A percentile compares a stretch with the other conserved stretches of the same genome.
Evolutionary conservation across 768 basidiomycete species (phyloP).

Genomic region (Kwoniella newhampshirensis): DNA sequence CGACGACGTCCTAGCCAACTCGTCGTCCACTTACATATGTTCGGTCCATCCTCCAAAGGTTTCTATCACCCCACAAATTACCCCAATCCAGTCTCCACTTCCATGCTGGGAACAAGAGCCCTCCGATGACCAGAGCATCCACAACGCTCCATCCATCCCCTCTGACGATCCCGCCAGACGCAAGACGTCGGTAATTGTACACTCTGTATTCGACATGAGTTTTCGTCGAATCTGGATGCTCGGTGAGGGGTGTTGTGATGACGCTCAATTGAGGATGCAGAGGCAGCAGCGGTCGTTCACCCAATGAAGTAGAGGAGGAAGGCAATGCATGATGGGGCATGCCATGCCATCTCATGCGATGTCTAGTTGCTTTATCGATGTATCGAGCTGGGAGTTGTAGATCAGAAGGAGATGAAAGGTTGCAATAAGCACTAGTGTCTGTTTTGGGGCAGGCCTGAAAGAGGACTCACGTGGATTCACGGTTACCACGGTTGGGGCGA

Average conservation of each 20-base stretch:
- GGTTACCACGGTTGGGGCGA: too few relatives aligned
- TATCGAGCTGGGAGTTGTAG: too few relatives aligned
- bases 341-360: slow-evolving; percentile 5
- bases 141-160: slow-evolving; percentile 29
- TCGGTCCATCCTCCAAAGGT: too few relatives aligned
- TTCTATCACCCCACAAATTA: too few relatives aligned
- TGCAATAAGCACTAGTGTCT: too few relatives aligned
- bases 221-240: slow-evolving; percentile 4
- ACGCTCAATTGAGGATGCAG: slow-evolving; percentile 24
- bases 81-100: neutral
- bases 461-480: too few relatives aligned
- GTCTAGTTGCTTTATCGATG: too few relatives aligned
- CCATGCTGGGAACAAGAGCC: neutral
- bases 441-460: too few relatives aligned
- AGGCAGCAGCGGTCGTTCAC: too few relatives aligned
- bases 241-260: slow-evolving; percentile 10
- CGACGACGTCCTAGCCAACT: too few relatives aligned
- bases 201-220: slow-evolving; percentile 32
- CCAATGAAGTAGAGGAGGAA: neutral
- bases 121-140: slow-evolving; percentile 3
- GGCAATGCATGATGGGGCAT: slow-evolving; percentile 11
- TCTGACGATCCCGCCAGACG: slow-evolving; percentile 20
- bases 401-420: too few relatives aligned
- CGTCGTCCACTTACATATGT: too few relatives aligned
- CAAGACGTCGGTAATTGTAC: slow-evolving; percentile 20